Base-by-base conservation (phyloP, 2,329 filamentous ascomycete genomes). In the Pseudocercospora fuligena region DNA sequence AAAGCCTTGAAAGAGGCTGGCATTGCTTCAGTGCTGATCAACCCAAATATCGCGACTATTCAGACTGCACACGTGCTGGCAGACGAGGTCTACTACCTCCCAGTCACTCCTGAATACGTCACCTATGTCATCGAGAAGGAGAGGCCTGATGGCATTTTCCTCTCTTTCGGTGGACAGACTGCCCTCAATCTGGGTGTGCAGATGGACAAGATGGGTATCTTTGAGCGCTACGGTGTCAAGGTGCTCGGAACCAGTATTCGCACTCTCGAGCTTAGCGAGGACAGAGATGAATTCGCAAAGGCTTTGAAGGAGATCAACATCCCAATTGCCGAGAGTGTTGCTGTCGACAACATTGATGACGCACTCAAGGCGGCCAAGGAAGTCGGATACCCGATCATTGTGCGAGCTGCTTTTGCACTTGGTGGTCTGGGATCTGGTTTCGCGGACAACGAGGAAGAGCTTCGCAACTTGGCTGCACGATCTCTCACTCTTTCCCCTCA, bases 31-130 rank as follows among this genome's bases (percentile, higher is more conserved):
- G 92, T 98, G 63, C 89, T 98, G 71, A 94, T 98, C 80, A 98
- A 98, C 83, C 94, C 94, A 76, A 98, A 98, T 80, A 98, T 98
- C 79, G 94, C 94, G 67, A 98, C 95, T 66, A 98, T 98, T 77
- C 94, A 98, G 83, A 98, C 94, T 74, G 93, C 96, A 80, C 94
- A 98, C 86, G 90, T 91, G 76, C 91, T 98, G 78, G 93, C 93
- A 77, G 94, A 98, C 78, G 94, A 98, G 83, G 92, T 98, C 77
- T 98, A 98, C 86, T 98, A 97, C 82, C 90, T 98, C 43, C 95
- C 95, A 64, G 94, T 99, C 75, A 99, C 95, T 19, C 92, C 94
- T 71, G 94, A 98, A 86, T 99, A 98, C 82, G 94, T 97, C 78
- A 91, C 91, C 76, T 94, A 98, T 81, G 94, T 99, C 69, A 98